phyloP scores from a whole-genome alignment of 805 yeast genomes.

The Yamadazyma takamatsuzukensis region DNA sequence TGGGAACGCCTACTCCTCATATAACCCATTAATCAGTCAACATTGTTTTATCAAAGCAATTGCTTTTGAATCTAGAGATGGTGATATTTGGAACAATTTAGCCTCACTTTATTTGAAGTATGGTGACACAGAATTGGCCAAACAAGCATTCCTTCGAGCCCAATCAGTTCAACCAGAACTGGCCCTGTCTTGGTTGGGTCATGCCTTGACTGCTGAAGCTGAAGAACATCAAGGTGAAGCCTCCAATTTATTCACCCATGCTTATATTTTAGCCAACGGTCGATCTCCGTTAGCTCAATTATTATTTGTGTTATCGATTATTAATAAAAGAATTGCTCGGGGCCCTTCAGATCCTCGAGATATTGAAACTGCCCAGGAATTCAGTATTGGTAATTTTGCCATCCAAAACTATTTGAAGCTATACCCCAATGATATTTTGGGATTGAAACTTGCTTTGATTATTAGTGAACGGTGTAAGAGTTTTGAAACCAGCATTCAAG shows the following conservation, averaged over 20 bases:
- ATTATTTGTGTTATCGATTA: conserved; percentile 61
- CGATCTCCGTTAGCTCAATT: conserved; percentile 64
- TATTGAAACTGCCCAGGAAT: conserved; percentile 58
- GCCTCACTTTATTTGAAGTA: conserved; percentile 70
- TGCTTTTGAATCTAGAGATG: conserved; percentile 63
- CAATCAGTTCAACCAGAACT: conserved; percentile 80
- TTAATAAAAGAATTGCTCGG: conserved; percentile 42
- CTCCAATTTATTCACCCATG: conserved; percentile 64
- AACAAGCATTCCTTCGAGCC: conserved; percentile 66
- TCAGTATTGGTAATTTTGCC: conserved; percentile 65
- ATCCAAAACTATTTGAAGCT: conserved; percentile 60
- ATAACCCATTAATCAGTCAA: conserved; percentile 74
- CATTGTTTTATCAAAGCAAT: conserved; percentile 89
- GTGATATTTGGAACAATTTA: conserved; percentile 73
- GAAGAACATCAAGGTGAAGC: conserved; percentile 51
- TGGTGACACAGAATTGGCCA: conserved; percentile 70
- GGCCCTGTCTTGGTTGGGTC: conserved; percentile 79
- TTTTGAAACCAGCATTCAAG: conserved; percentile 49
- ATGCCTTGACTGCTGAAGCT: conserved; percentile 59
- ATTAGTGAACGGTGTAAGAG: conserved; percentile 69
- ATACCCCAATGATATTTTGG: conserved; percentile 55
- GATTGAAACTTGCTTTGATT: conserved; percentile 51
- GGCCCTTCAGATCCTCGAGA: conserved; percentile 46
- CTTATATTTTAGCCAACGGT: conserved; percentile 75
- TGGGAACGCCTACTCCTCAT: conserved; percentile 68